Evolutionary conservation across 2,329 filamentous ascomycete species (phyloP).

Genomic region (Penicillium sp.): DNA sequence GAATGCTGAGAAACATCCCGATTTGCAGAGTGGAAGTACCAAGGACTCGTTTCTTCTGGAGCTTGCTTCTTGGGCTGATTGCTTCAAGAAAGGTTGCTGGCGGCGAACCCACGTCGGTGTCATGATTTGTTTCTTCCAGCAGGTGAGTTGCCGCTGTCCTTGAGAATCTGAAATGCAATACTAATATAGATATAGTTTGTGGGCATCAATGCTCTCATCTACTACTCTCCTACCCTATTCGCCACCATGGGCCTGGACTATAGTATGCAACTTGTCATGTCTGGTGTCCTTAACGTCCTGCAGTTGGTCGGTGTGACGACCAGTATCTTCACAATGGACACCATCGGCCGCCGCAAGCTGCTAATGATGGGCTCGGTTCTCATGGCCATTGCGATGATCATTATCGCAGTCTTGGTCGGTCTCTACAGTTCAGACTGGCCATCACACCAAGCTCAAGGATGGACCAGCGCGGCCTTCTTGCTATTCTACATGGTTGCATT

Average conservation of each 20-base stretch:
- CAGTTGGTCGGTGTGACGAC: constrained; percentile 50
- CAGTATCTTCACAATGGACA: constrained; percentile 53
- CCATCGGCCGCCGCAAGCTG: constrained; percentile 49
- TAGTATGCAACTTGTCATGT: constrained; percentile 54
- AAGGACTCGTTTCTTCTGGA: constrained; percentile 48
- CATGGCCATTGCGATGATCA: constrained; percentile 51
- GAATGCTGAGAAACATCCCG: constrained; percentile 42
- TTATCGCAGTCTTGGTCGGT: constrained; percentile 58
- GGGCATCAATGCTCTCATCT: constrained; percentile 58
- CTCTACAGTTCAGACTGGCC: constrained; percentile 54
- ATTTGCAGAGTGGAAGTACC: constrained; percentile 33
- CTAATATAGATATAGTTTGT: constrained; percentile 38
- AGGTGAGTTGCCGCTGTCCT: constrained; percentile 29
- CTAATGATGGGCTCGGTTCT: constrained; percentile 47
- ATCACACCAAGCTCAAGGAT: constrained; percentile 53
- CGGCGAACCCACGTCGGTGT: constrained; percentile 54
- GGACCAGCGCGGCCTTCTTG: constrained; percentile 60
- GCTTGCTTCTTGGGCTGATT: constrained; percentile 52
- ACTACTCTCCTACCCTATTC: constrained; percentile 64
- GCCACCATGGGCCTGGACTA: constrained; percentile 48
- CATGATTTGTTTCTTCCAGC: constrained; percentile 60
- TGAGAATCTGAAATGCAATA: neutral
- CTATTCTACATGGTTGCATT: constrained; percentile 66
- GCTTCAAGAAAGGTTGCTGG: constrained; percentile 53
- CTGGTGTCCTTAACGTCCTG: constrained; percentile 55